Percentiles rank a stretch among this genome's conserved stretches.
These are phyloP conservation scores for Nemania serpens DNA, from an alignment of 2,329 filamentous ascomycete genomes.

Conservation along the genomic window DNA sequence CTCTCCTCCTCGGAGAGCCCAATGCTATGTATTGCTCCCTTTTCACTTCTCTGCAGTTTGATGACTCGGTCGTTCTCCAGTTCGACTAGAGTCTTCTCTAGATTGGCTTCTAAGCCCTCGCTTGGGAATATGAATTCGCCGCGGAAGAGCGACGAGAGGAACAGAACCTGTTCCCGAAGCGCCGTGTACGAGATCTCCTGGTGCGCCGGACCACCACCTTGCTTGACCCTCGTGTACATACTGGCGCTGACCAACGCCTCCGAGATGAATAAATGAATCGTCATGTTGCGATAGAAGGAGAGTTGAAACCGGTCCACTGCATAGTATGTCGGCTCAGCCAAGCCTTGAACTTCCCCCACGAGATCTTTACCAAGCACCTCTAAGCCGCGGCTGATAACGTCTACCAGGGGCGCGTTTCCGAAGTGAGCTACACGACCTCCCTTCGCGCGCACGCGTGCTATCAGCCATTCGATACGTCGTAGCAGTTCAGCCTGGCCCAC, in stretches of 20 bases:
- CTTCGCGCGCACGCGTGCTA: slow-evolving; percentile 77
- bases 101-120: slow-evolving; percentile 78
- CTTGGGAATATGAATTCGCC: slow-evolving; percentile 97
- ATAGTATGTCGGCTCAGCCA: slow-evolving; percentile 91
- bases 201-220: slow-evolving; percentile 79
- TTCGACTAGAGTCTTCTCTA: slow-evolving; percentile 77
- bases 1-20: slow-evolving; percentile 80
- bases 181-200: slow-evolving; percentile 79
- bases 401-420: slow-evolving; percentile 74
- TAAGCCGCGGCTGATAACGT: slow-evolving; percentile 85
- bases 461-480: slow-evolving; percentile 88
- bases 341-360: slow-evolving; percentile 75
- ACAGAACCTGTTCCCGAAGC: slow-evolving; percentile 78
- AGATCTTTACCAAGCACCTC: slow-evolving; percentile 90
- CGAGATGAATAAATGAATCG: slow-evolving; percentile 95
- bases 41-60: slow-evolving; percentile 62
- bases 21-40: slow-evolving; percentile 64
- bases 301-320: slow-evolving; percentile 96
- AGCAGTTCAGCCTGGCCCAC: slow-evolving; percentile 87
- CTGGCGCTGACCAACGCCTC: slow-evolving; percentile 88
- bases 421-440: slow-evolving; percentile 95
- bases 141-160: slow-evolving; percentile 90
- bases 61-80: slow-evolving; percentile 82
- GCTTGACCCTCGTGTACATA: slow-evolving; percentile 90
- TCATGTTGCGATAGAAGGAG: slow-evolving; percentile 99